A percentile compares a stretch with the other conserved stretches of the same genome.
These are phyloP conservation scores for Volvox africanus DNA, from an alignment of 139 green algal genomes.

Conservation along the genomic window DNA sequence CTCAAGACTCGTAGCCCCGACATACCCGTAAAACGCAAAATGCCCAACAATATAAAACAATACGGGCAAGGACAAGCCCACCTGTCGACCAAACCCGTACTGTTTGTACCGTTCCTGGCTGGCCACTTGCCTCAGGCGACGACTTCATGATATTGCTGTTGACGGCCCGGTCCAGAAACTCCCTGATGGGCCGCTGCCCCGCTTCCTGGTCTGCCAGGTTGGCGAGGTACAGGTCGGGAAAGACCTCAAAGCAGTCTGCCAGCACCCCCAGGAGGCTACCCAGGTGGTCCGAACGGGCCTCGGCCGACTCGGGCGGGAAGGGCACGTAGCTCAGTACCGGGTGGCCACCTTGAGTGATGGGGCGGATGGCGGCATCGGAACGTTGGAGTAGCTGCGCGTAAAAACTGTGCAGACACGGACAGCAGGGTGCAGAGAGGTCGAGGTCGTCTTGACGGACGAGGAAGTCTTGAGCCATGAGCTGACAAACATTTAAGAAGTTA, in stretches of 20 bases:
- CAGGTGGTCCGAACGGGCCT: constrained; percentile 42
- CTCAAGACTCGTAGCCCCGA: no score
- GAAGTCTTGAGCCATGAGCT: no score
- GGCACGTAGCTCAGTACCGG: constrained; percentile 27
- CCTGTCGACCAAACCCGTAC: not conserved
- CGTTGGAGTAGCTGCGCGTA: constrained; percentile 39
- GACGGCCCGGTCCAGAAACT: constrained; percentile 38
- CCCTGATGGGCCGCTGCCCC: constrained; percentile 29
- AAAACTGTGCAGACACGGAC: constrained; percentile 2
- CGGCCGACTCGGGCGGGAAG: constrained; percentile 36
- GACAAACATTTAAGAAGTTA: no score
- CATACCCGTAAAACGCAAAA: no score
- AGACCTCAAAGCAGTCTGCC: constrained; percentile 55
- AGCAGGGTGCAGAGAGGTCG: no score
- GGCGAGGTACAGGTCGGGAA: constrained; percentile 66
- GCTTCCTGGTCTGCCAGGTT: constrained; percentile 46
- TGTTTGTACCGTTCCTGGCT: not conserved
- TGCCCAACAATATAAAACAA: no score
- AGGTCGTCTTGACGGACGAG: no score
- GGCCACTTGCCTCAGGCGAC: constrained; percentile 1
- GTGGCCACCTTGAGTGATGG: constrained; percentile 24
- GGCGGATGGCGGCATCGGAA: constrained; percentile 25
- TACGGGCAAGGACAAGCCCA: no score
- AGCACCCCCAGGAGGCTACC: constrained; percentile 55
- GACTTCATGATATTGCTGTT: constrained; percentile 27